Evolutionary conservation across 2,329 filamentous ascomycete species (phyloP), one percentile per base, ranked within the genome.

Genomic region (Neofusicoccum cordaticola): DNA sequence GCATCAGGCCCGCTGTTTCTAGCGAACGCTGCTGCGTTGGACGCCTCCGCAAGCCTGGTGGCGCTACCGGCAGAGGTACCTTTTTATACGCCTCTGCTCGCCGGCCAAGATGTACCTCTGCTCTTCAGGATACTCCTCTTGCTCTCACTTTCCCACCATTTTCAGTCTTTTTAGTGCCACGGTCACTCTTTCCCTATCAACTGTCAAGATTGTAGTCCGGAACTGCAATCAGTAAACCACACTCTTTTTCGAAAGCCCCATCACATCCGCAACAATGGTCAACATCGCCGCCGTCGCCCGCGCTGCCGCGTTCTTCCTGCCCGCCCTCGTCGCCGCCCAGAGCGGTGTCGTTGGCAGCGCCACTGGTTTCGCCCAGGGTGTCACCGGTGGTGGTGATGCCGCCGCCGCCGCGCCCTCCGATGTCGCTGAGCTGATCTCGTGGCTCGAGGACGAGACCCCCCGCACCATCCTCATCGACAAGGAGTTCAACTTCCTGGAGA

Each of bases 401-500:
- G 56, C 68, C 4, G 67, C 67, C 15, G 70, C 72, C 9, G 72
- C 70, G 31, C 71, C 70, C 1, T 66, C 71, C 31, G 68, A 67
- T 35, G 67, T 64, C 19, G 68, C 68, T 6, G 71, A 73, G 57
- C 39, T 64, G 22, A 41, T 69, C 15, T 66, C 67, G 35, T 69
- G 68, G 51, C 70, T 73, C 1, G 64, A 67, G 7, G 71, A 73
- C 35, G 68, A 70, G 22, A 47, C 41, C 1, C 9, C 48, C 17
- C 69, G 71, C 9, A 66, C 68, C 9, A 70, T 73, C 22, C 56
- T 72, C 15, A 68, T 72, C 56, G 68, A 65, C 41, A 67, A 71
- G 65, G 63, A 67, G 22, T 71, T 71, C 17, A 71, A 74, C 63
- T 74, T 74, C 52, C 71, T 69, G 4, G 72, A 70, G 8, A 71